Conservation (phyloP, 2,329 filamentous ascomycete species). For the Verticillium zaregamsianum region DNA sequence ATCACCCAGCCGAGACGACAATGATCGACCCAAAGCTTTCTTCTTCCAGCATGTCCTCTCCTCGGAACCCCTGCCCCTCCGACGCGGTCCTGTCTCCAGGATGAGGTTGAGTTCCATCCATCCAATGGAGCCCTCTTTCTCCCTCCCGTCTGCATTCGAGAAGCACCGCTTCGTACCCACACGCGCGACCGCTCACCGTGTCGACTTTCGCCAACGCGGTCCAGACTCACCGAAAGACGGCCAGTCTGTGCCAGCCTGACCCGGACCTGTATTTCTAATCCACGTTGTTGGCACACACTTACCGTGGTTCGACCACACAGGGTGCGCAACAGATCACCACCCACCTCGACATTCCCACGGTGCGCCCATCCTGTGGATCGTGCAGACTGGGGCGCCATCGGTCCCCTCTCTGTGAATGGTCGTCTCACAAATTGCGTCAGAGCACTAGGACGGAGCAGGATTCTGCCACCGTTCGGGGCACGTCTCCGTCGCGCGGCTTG, state of each 20-base stretch:
- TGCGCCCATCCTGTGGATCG: not conserved
- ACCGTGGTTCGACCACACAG: not conserved
- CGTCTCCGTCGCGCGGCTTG: not conserved
- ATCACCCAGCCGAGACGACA: not conserved
- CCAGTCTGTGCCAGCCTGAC: not conserved
- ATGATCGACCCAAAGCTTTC: not conserved
- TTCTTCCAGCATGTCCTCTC: not conserved
- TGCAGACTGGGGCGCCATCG: slow-evolving; percentile 6
- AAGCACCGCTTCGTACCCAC: not conserved
- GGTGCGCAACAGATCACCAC: slow-evolving; percentile 7
- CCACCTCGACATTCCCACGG: not conserved
- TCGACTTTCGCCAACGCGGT: not conserved
- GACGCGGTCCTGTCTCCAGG: not conserved
- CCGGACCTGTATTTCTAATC: slow-evolving; percentile 8
- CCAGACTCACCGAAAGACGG: not conserved
- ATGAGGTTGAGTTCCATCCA: not conserved
- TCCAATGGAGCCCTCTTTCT: not conserved
- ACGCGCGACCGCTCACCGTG: slow-evolving; percentile 5
- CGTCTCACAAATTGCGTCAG: slow-evolving; percentile 12
- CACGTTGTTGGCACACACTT: slow-evolving; percentile 1
- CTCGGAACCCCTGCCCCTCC: not conserved
- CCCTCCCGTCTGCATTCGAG: slow-evolving; percentile 2
- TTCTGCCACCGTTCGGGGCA: slow-evolving; percentile 1
- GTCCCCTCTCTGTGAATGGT: slow-evolving; percentile 5
- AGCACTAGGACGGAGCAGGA: slow-evolving; percentile 5